phyloP scores from a whole-genome alignment of 306 rosid genomes.

The Citrullus mucosospermus region DNA sequence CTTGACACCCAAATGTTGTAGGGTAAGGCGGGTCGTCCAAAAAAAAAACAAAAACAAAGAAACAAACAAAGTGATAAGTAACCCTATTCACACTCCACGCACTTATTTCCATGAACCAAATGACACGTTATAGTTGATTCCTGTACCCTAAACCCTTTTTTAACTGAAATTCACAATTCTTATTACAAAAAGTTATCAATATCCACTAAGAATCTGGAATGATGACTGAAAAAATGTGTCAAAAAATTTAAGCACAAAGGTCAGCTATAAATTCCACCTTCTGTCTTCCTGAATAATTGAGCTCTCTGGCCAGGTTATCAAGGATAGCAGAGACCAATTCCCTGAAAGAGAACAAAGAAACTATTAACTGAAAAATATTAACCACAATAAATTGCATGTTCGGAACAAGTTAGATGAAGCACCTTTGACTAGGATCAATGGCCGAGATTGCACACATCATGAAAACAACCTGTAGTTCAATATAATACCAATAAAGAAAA shows the following conservation, averaged over 20 bases:
- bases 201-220: neutral
- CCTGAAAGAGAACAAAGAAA: conserved; percentile 25
- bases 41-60: no score
- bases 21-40: no score
- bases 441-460: conserved; percentile 81
- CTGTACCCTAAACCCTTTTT: neutral
- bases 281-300: conserved; percentile 48
- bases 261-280: conserved; percentile 35
- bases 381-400: neutral
- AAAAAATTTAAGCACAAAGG: neutral
- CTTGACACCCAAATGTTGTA: no score
- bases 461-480: conserved; percentile 68
- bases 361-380: conserved; percentile 8
- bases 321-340: conserved; percentile 48
- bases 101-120: no score
- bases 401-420: conserved; percentile 13
- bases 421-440: conserved; percentile 82
- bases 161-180: neutral
- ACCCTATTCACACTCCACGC: no score
- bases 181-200: neutral
- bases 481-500: neutral
- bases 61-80: no score
- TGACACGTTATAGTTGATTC: neutral
- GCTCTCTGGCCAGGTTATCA: conserved; percentile 62
- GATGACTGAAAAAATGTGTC: neutral